Percentiles rank a stretch among this genome's conserved stretches.
Conservation (phyloP, 768 basidiomycete genomes). For the Russula earlei region DNA sequence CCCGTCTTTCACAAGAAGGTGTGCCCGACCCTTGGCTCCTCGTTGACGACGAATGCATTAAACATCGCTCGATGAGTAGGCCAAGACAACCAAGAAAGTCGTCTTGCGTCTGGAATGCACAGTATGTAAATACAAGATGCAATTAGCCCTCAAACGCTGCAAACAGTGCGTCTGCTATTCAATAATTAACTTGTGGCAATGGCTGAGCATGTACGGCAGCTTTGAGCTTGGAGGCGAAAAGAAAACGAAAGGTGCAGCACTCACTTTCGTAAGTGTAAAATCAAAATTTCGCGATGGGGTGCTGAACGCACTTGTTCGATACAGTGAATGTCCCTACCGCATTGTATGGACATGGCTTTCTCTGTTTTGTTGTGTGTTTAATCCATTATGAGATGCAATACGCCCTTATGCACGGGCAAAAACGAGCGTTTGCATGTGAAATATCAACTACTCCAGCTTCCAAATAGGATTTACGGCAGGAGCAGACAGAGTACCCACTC, state of each 20-base stretch:
- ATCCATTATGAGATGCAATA: conserved; percentile 13
- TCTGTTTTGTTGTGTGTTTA: conserved; percentile 13
- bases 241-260: conserved; percentile 97
- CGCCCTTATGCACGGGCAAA: conserved; percentile 8
- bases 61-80: conserved; percentile 35
- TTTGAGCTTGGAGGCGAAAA: conserved; percentile 99
- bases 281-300: neutral
- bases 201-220: conserved; percentile 32
- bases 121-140: conserved; percentile 98
- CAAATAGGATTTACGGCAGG: too few relatives aligned
- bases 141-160: conserved; percentile 94
- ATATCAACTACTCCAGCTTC: too few relatives aligned
- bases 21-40: conserved; percentile 21
- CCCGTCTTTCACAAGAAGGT: conserved; percentile 99
- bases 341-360: neutral
- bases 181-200: neutral
- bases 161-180: conserved; percentile 71
- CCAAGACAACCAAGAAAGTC: conserved; percentile 99
- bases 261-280: conserved; percentile 72
- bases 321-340: conserved; percentile 15
- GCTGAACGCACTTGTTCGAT: neutral
- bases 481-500: too few relatives aligned
- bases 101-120: conserved; percentile 97
- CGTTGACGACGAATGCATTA: neutral
- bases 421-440: too few relatives aligned